Conservation (phyloP, 148 eudicot species). For the Camellia lanceoleosa region DNA sequence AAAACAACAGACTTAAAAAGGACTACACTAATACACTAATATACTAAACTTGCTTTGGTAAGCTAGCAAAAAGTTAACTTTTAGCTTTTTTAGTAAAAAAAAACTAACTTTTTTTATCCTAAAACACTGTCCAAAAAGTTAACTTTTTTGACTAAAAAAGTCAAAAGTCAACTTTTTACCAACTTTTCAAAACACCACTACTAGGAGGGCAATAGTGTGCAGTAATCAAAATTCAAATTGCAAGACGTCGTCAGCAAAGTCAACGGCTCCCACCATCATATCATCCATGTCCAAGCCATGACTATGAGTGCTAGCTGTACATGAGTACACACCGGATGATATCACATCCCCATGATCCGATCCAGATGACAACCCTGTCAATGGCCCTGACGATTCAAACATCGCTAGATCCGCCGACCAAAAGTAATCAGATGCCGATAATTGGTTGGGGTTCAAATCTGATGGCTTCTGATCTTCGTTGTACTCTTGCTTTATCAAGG, state of each 20-base stretch:
- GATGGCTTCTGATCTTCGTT: no score
- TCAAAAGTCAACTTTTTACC: no score
- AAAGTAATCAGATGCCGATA: background rate
- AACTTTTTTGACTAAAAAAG: no score
- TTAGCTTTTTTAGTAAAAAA: no score
- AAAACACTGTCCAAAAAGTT: no score
- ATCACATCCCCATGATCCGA: conserved; percentile 16
- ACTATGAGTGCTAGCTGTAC: conserved; percentile 21
- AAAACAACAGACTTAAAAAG: no score
- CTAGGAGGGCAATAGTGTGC: no score
- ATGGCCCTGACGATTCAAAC: background rate
- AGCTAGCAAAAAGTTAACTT: no score
- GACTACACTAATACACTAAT: no score
- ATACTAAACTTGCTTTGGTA: no score
- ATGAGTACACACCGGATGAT: conserved; percentile 28
- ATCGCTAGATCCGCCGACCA: background rate
- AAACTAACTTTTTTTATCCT: no score
- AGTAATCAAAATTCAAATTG: background rate
- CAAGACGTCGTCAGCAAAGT: conserved; percentile 11
- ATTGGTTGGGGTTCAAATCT: background rate
- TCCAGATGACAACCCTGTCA: conserved; percentile 10
- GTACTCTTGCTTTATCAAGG: background rate
- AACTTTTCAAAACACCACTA: no score
- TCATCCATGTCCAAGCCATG: conserved; percentile 2
- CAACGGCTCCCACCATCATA: conserved; percentile 6